Conservation (phyloP, 352 stramenopile genomes). For the Phytopythium delawarense region DNA sequence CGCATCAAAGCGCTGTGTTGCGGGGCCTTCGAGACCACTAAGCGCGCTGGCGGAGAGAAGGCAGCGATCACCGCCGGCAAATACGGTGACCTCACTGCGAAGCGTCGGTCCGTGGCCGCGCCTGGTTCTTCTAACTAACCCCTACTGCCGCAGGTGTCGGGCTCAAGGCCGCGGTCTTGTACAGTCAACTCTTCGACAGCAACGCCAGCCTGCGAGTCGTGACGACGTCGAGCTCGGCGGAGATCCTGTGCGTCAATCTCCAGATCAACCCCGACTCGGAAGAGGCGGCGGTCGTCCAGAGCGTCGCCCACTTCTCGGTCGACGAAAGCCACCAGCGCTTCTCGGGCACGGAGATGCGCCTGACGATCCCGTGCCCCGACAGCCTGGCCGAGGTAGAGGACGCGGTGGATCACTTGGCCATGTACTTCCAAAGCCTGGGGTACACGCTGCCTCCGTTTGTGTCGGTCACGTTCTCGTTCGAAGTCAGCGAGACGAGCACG, state of each 20-base stretch:
- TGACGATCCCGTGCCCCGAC: constrained; percentile 48
- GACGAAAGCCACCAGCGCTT: constrained; percentile 60
- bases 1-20: constrained; percentile 64
- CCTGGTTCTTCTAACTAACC: background rate
- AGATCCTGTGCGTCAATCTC: constrained; percentile 67
- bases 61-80: constrained; percentile 39
- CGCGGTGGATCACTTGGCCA: constrained; percentile 38
- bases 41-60: constrained; percentile 6
- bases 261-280: constrained; percentile 61
- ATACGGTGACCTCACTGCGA: constrained; percentile 33
- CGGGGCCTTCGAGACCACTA: constrained; percentile 70
- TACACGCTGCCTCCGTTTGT: constrained; percentile 53
- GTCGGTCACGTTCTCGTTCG: constrained; percentile 54
- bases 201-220: constrained; percentile 49
- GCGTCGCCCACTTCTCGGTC: constrained; percentile 52
- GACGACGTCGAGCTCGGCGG: constrained; percentile 52
- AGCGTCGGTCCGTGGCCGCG: background rate
- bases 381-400: constrained; percentile 30
- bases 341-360: constrained; percentile 74
- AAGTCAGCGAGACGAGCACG: constrained; percentile 31
- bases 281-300: constrained; percentile 56
- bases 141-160: constrained; percentile 39
- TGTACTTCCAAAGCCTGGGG: constrained; percentile 69
- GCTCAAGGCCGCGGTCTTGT: constrained; percentile 71
- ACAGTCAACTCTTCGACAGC: constrained; percentile 50